A percentile compares a stretch with the other conserved stretches of the same genome.
phyloP scores from a whole-genome alignment of 257 asterid species.

The Oldenlandia corymbosa region DNA sequence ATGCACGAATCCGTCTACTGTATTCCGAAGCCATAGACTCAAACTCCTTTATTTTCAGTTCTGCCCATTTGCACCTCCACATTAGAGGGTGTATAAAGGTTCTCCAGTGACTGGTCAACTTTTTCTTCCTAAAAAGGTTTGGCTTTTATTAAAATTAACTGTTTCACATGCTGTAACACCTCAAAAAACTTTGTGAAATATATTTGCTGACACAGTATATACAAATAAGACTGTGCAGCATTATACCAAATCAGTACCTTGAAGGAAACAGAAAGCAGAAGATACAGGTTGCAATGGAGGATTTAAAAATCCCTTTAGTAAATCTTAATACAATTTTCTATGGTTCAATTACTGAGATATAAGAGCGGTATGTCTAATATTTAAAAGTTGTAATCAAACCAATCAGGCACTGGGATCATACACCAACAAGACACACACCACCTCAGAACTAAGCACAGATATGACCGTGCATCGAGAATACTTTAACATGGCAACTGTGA shows the following conservation, averaged over 20 bases:
- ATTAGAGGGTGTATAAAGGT: conserved; percentile 68
- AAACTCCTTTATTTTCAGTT: conserved; percentile 60
- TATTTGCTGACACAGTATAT: neutral
- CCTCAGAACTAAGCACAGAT: neutral
- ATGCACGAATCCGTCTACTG: conserved; percentile 32
- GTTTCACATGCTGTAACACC: neutral
- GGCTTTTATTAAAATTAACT: neutral
- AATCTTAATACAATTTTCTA: neutral
- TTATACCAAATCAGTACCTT: neutral
- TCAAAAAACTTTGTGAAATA: neutral
- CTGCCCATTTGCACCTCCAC: conserved; percentile 98
- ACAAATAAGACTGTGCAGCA: neutral
- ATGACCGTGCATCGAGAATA: neutral
- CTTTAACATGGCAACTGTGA: neutral
- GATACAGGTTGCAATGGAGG: neutral
- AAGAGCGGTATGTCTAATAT: neutral
- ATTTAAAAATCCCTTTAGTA: neutral
- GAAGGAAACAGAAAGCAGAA: neutral
- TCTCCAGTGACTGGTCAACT: conserved; percentile 77
- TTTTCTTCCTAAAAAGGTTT: conserved; percentile 66
- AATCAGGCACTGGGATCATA: neutral
- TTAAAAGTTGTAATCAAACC: neutral
- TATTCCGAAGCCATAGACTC: conserved; percentile 62
- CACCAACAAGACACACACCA: neutral
- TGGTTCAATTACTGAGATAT: neutral